A percentile compares a stretch with the other conserved stretches of the same genome.
Conservation (phyloP, 345 rosid species). For the Brassica cretica region DNA sequence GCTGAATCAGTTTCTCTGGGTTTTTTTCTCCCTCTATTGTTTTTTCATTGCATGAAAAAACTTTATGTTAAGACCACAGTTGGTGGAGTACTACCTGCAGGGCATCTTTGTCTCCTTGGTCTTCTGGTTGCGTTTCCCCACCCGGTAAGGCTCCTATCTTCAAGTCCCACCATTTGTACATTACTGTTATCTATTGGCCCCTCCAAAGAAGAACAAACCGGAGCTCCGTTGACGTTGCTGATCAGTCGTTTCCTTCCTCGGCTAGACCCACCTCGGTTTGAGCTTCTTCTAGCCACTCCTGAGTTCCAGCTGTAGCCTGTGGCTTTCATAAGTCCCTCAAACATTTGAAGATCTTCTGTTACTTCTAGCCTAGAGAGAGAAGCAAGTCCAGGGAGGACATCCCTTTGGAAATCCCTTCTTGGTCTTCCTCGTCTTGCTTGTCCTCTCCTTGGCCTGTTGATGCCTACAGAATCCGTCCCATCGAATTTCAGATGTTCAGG, state of each 20-base stretch:
- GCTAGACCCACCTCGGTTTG: conserved; percentile 63
- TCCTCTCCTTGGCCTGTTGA: conserved; percentile 63
- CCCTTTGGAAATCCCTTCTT: conserved; percentile 96
- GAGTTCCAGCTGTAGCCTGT: conserved; percentile 70
- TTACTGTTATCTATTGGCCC: conserved; percentile 54
- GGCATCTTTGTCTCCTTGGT: conserved; percentile 88
- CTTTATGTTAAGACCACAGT: conserved; percentile 51
- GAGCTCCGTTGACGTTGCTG: conserved; percentile 46
- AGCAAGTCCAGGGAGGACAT: conserved; percentile 87
- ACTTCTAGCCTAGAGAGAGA: conserved; percentile 90
- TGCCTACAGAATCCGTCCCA: conserved; percentile 40
- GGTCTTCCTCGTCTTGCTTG: conserved; percentile 93
- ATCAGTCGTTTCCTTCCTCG: conserved; percentile 66
- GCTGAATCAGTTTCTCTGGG: conserved; percentile 28
- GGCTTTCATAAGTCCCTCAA: conserved; percentile 84
- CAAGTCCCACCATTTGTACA: conserved; percentile 60
- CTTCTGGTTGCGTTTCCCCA: conserved; percentile 95
- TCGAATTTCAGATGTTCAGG: conserved; percentile 58
- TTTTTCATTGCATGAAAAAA: conserved; percentile 15
- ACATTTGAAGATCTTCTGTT: conserved; percentile 86
- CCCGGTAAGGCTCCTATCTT: conserved; percentile 71
- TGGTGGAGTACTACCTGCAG: conserved; percentile 74
- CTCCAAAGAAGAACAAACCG: conserved; percentile 47
- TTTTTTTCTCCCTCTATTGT: conserved; percentile 36
- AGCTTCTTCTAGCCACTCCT: conserved; percentile 69